Conservation (phyloP, 75 land plant genomes). For the Larix kaempferi region DNA sequence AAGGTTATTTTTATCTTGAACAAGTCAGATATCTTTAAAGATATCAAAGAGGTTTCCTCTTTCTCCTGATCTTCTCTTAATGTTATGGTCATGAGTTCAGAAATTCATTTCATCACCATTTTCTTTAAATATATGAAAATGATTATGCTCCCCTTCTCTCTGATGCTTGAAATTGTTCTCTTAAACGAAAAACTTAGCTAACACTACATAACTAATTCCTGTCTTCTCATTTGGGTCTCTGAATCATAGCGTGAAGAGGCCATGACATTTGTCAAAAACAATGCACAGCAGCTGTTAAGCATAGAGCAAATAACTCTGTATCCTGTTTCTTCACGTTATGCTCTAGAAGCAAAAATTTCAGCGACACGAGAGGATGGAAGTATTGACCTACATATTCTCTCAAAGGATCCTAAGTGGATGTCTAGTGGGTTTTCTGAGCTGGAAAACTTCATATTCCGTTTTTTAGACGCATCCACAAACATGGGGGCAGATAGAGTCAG, state of each 20-base stretch:
- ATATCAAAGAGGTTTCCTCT: constrained; percentile 58
- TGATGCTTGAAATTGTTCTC: background rate
- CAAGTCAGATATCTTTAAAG: constrained; percentile 77
- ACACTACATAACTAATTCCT: background rate
- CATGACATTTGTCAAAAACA: constrained; percentile 69
- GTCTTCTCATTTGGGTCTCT: background rate
- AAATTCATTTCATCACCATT: background rate
- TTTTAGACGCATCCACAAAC: constrained; percentile 78
- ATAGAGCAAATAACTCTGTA: constrained; percentile 56
- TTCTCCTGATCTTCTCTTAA: background rate
- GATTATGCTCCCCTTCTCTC: background rate
- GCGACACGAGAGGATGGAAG: constrained; percentile 24
- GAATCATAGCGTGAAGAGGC: constrained; percentile 62
- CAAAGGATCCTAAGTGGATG: constrained; percentile 37
- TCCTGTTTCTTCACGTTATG: constrained; percentile 87
- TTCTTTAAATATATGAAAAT: background rate
- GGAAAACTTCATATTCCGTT: constrained; percentile 71
- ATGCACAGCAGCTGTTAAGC: constrained; percentile 63
- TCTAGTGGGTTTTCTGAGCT: constrained; percentile 57
- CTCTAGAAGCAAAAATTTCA: constrained; percentile 71
- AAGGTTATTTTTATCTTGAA: constrained; percentile 88
- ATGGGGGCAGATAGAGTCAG: constrained; percentile 75
- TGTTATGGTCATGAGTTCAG: background rate
- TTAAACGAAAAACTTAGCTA: background rate
- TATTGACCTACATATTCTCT: constrained; percentile 18